Base-by-base conservation (phyloP, 495 filamentous ascomycete species). In the Penicillium argentinense region DNA sequence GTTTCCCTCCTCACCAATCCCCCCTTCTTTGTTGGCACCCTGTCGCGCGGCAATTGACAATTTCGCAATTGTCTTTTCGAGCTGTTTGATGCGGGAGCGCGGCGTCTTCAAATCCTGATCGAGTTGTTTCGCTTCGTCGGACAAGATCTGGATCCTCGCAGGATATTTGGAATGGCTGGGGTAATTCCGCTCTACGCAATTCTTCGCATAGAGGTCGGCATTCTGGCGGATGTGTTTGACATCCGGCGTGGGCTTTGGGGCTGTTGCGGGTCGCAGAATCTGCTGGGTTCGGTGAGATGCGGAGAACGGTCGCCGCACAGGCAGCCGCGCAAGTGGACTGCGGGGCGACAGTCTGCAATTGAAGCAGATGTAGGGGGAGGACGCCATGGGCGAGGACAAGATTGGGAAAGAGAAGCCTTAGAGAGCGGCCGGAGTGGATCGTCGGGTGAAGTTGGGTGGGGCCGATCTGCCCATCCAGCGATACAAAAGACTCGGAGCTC, bases 141-240 rank as follows among this genome's bases (percentile, higher is more conserved):
- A 84, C 6, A 95, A 73, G 19, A 76, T 62, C 42, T 83, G 75
- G 45, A 98, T 97, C 40, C 72, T 77, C 23, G 71, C 71, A 1
- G 92, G 86, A 53, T 86, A 80, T 2, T 73, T 57, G 11, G 81
- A 74, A 47, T 88, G 83, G 11, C 74, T 57, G 39, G 78, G 69
- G 68, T 96, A 97, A 64, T 96, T 97, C 41, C 93, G 81, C 40
- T 89, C 83, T 43, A 86, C 51, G 63, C 88, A 95, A 63, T 95
- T 98, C 46, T 86, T 73, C 47, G 81, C 71, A 74, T 97, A 86
- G 32, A 93, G 75, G 19, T 83, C 79, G 29, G 82, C 78, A 65
- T 92, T 87, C 43, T 87, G 77, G 40, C 90, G 89, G 66, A 98
- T 95, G 67, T 91, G 84, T 63, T 88, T 96, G 64, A 96, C 74